These are phyloP conservation scores for Cyberlindnera veronae DNA, from an alignment of 805 yeast species.

Conservation along the genomic window DNA sequence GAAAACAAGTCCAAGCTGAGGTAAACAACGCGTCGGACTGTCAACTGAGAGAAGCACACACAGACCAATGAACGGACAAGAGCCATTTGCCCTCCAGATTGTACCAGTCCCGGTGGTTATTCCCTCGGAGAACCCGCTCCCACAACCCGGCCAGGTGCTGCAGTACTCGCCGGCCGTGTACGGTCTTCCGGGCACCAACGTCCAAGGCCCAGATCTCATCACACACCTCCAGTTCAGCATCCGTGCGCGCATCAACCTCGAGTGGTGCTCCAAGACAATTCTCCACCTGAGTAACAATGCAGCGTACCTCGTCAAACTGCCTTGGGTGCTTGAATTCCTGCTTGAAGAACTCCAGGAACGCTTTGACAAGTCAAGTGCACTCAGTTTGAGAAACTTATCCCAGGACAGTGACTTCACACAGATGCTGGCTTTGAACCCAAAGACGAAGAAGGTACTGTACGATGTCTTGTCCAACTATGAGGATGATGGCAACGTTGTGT, in stretches of 20 bases:
- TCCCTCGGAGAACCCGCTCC: conserved; percentile 3
- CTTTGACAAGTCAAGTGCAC: conserved; percentile 24
- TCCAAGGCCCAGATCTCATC: conserved; percentile 23
- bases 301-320: conserved; percentile 18
- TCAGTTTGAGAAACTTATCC: conserved; percentile 74
- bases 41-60: background rate
- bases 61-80: conserved; percentile 1
- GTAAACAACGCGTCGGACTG: too few relatives aligned
- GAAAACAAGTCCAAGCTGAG: too few relatives aligned
- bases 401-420: conserved; percentile 85
- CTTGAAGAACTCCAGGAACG: conserved; percentile 16
- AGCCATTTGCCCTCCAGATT: conserved; percentile 3
- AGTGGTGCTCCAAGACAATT: conserved; percentile 27
- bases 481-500: conserved; percentile 28
- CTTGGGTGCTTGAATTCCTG: conserved; percentile 26
- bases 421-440: conserved; percentile 54
- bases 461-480: conserved; percentile 35
- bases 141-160: conserved; percentile 2
- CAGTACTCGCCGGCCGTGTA: conserved; percentile 12
- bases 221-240: conserved; percentile 25
- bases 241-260: conserved; percentile 21
- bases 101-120: conserved; percentile 11
- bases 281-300: conserved; percentile 23
- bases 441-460: conserved; percentile 44
- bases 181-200: conserved; percentile 21